Conservation (phyloP, 345 rosid genomes). For the Raphanus sativus region DNA sequence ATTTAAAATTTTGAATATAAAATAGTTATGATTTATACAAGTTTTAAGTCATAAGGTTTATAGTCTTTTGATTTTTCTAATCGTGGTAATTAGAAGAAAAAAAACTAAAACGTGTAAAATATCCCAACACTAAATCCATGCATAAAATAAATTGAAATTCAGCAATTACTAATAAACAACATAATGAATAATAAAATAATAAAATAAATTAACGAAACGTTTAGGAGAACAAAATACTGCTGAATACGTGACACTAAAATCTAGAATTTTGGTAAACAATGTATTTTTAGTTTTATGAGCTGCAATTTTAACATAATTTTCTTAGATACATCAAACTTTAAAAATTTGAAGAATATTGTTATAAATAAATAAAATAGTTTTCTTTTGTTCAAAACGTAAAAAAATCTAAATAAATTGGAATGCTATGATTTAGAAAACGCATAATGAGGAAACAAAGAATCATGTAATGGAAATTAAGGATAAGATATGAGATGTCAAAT, state of each 20-base stretch:
- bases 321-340: neutral
- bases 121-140: neutral
- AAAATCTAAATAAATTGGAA: neutral
- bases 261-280: neutral
- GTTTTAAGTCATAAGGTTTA: no score
- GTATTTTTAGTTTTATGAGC: neutral
- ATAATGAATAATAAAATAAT: neutral
- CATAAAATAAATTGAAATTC: neutral
- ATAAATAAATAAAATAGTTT: neutral
- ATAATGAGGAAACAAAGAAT: conserved; percentile 18
- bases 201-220: neutral
- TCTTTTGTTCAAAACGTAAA: neutral
- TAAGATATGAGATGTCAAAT: conserved; percentile 36
- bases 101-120: neutral
- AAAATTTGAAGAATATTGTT: neutral
- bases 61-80: no score
- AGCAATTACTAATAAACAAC: neutral
- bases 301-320: neutral
- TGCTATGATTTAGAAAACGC: conserved; percentile 3
- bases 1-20: no score
- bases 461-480: conserved; percentile 6
- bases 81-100: neutral
- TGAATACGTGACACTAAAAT: neutral
- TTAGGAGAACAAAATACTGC: neutral
- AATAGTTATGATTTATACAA: no score